These are phyloP conservation scores for Blastobotrys ciferrii DNA, from an alignment of 1,139 yeast species.

Conservation along the genomic window DNA sequence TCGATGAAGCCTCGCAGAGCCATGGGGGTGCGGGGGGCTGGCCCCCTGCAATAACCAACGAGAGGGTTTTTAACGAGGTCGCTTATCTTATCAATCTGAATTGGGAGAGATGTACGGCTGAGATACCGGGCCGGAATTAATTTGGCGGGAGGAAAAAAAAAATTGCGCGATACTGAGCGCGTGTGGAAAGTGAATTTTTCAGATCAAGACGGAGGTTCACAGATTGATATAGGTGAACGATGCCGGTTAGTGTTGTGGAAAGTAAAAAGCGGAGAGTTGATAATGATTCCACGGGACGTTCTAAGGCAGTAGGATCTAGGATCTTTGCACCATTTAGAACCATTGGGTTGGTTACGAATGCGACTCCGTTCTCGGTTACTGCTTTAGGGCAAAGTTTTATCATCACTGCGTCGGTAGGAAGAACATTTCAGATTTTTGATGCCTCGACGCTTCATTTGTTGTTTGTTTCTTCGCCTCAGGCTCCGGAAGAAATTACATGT, in stretches of 20 bases:
- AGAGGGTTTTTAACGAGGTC: too few species aligned
- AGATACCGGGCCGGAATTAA: background rate
- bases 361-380: conserved; percentile 82
- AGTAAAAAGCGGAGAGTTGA: conserved; percentile 24
- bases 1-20: too few species aligned
- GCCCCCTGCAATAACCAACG: too few species aligned
- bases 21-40: too few species aligned
- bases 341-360: conserved; percentile 51
- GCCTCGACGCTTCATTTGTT: conserved; percentile 82
- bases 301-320: conserved; percentile 19
- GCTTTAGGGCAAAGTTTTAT: conserved; percentile 85
- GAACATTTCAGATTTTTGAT: conserved; percentile 88
- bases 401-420: conserved; percentile 86
- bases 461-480: conserved; percentile 81
- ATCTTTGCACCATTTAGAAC: conserved; percentile 51
- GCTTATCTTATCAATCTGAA: conserved; percentile 2
- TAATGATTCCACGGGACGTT: conserved; percentile 13
- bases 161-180: background rate
- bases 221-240: too few species aligned
- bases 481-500: conserved; percentile 65
- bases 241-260: conserved; percentile 3
- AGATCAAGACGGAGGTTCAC: too few species aligned
- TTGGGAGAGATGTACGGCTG: background rate
- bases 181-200: background rate
- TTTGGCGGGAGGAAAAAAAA: too few species aligned